Conservation (phyloP, 2,329 filamentous ascomycete species). For the Lasiodiplodia sp. region DNA sequence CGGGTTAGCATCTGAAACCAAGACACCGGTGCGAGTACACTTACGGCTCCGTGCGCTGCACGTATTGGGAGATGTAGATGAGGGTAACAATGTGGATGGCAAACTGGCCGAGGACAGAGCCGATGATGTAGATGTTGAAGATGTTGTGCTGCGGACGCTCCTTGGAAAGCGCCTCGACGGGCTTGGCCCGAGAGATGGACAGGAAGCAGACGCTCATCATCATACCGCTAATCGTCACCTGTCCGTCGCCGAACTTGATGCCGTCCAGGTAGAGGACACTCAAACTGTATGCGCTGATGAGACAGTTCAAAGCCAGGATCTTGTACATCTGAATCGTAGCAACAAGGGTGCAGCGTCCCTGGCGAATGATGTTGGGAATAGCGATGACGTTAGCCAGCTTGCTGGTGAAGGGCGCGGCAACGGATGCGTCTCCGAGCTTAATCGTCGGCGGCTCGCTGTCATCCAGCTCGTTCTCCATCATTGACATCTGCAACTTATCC, state of each 20-base stretch:
- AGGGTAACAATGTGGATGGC: conserved; percentile 93
- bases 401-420: conserved; percentile 95
- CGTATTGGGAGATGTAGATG: conserved; percentile 91
- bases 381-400: conserved; percentile 97
- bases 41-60: conserved; percentile 85
- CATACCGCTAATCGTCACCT: conserved; percentile 99
- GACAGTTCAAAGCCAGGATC: conserved; percentile 95
- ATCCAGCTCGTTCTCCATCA: conserved; percentile 90
- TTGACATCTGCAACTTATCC: conserved; percentile 82
- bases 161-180: conserved; percentile 93
- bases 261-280: conserved; percentile 96
- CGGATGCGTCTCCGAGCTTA: conserved; percentile 96
- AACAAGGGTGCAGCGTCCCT: conserved; percentile 95
- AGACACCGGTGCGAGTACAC: conserved; percentile 57
- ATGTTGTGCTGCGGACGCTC: conserved; percentile 98
- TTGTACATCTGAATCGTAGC: conserved; percentile 99
- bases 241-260: conserved; percentile 98
- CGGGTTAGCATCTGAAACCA: conserved; percentile 42
- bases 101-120: conserved; percentile 95
- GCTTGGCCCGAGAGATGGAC: conserved; percentile 95
- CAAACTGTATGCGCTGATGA: conserved; percentile 97
- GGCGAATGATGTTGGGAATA: conserved; percentile 97
- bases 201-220: conserved; percentile 99
- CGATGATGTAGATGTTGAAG: conserved; percentile 99
- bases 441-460: conserved; percentile 92